phyloP scores from a whole-genome alignment of 108 stramenopile species.

The Pseudonitzschia pungens region DNA sequence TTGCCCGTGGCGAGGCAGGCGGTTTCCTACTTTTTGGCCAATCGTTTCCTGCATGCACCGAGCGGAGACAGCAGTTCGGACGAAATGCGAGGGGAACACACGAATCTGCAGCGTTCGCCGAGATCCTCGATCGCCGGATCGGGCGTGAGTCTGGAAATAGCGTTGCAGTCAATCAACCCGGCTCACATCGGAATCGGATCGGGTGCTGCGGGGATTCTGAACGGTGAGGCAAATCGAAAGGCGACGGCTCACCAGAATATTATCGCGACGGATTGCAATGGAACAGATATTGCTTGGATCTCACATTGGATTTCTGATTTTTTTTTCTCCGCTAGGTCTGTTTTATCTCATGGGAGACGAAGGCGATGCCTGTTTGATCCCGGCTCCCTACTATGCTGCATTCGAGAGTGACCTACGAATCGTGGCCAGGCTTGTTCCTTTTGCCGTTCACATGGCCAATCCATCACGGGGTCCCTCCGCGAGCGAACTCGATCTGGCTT shows the following conservation, averaged over 20 bases:
- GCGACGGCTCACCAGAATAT: background rate
- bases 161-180: conserved; percentile 55
- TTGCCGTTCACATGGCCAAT: conserved; percentile 58
- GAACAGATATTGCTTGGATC: background rate
- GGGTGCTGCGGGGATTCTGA: conserved; percentile 72
- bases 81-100: conserved; percentile 23
- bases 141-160: conserved; percentile 51
- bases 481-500: conserved; percentile 69
- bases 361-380: conserved; percentile 89
- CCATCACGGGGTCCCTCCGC: conserved; percentile 64
- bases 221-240: conserved; percentile 28
- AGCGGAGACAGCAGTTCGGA: conserved; percentile 29
- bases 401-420: conserved; percentile 88
- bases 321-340: conserved; percentile 8
- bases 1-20: conserved; percentile 74
- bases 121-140: background rate
- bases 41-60: conserved; percentile 40
- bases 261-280: background rate
- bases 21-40: conserved; percentile 80
- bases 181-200: conserved; percentile 70
- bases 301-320: conserved; percentile 4
- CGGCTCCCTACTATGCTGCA: conserved; percentile 91
- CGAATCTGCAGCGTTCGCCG: background rate
- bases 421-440: conserved; percentile 63
- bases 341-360: conserved; percentile 69